These are phyloP conservation scores for Claviceps paspali DNA, from an alignment of 2,329 filamentous ascomycete genomes.

Conservation along the genomic window DNA sequence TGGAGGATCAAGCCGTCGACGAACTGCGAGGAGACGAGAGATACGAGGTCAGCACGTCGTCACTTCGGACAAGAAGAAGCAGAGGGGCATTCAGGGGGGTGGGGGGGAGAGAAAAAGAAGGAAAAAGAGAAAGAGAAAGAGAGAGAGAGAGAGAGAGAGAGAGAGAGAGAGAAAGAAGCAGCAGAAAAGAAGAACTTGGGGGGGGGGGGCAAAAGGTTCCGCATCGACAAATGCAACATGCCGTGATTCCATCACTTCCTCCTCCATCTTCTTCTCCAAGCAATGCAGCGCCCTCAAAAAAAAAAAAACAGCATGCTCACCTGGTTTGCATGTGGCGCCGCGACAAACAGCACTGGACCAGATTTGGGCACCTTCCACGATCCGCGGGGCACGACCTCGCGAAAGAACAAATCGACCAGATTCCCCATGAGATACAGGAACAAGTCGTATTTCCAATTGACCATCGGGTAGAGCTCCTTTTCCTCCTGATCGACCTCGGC, in stretches of 20 bases:
- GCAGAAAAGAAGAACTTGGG: no score
- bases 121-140: not conserved
- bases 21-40: constrained; percentile 43
- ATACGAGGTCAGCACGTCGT: not conserved
- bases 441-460: constrained; percentile 60
- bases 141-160: no score
- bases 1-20: constrained; percentile 91
- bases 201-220: no score
- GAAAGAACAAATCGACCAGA: constrained; percentile 91
- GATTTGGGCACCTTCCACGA: constrained; percentile 86
- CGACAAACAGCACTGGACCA: constrained; percentile 88
- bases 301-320: no score
- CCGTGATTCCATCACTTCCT: no score
- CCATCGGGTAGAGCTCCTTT: constrained; percentile 53
- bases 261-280: no score
- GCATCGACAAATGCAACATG: no score
- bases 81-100: no score
- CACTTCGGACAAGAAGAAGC: no score
- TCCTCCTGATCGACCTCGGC: constrained; percentile 16
- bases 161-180: no score
- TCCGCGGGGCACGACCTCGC: constrained; percentile 87
- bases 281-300: no score
- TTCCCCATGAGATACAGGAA: constrained; percentile 67
- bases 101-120: no score
- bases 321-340: constrained; percentile 93